A percentile compares a stretch with the other conserved stretches of the same genome.
Evolutionary conservation across 371 early-diverging fungal species (phyloP).

Genomic region (Polyrhizophydium stewartii): DNA sequence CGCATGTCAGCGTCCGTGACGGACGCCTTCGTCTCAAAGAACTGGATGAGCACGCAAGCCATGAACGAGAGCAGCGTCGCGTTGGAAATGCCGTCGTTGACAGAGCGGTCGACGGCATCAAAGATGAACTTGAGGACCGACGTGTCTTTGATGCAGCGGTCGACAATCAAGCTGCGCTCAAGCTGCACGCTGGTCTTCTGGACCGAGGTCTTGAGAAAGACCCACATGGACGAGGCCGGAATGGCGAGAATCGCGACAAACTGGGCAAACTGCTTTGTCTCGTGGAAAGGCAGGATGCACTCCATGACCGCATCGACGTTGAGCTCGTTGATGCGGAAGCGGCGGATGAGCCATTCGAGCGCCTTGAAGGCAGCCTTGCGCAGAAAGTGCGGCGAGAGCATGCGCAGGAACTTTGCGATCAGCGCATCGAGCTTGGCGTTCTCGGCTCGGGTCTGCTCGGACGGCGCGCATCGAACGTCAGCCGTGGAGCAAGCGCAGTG

Average conservation of each 20-base stretch:
- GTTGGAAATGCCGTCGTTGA: slow-evolving; percentile 17
- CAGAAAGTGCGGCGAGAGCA: slow-evolving; percentile 79
- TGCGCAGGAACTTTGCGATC: slow-evolving; percentile 66
- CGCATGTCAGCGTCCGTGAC: slow-evolving; percentile 47
- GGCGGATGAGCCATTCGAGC: slow-evolving; percentile 89
- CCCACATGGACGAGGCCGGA: slow-evolving; percentile 47
- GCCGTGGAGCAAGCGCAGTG: too few species aligned
- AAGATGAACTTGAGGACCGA: slow-evolving; percentile 65
- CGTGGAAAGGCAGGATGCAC: slow-evolving; percentile 88
- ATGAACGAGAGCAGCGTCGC: slow-evolving; percentile 64
- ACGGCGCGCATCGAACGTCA: too few species aligned
- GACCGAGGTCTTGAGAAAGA: slow-evolving; percentile 53
- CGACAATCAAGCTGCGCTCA: slow-evolving; percentile 58
- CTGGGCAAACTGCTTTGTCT: slow-evolving; percentile 79
- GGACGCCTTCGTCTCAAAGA: slow-evolving; percentile 41
- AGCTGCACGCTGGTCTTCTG: slow-evolving; percentile 56
- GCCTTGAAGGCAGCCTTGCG: slow-evolving; percentile 78
- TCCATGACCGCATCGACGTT: slow-evolving; percentile 75
- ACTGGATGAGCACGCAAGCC: slow-evolving; percentile 58
- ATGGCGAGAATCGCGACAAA: slow-evolving; percentile 69
- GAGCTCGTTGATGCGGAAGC: slow-evolving; percentile 83
- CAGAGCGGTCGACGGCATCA: slow-evolving; percentile 38
- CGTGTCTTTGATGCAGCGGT: slow-evolving; percentile 54
- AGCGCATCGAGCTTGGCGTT: slow-evolving; percentile 74
- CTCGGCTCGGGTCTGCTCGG: slow-evolving; percentile 64